These are phyloP conservation scores for Isatis tinctoria DNA, from an alignment of 345 rosid genomes.

Conservation along the genomic window DNA sequence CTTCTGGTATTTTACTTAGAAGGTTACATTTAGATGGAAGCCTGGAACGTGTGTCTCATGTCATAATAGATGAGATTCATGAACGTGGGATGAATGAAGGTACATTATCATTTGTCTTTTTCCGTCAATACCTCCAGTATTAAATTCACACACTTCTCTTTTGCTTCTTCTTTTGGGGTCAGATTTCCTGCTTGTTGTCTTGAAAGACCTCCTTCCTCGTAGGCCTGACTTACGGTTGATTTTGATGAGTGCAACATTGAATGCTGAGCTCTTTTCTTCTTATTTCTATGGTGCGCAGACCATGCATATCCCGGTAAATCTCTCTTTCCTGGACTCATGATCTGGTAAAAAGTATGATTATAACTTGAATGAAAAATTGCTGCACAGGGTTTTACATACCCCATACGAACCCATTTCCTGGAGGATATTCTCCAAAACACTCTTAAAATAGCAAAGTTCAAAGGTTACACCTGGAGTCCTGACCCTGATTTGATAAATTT, in stretches of 20 bases:
- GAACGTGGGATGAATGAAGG: too few species aligned
- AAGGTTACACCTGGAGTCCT: too few species aligned
- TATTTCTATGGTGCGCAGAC: constrained; percentile 68
- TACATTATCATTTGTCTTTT: not conserved
- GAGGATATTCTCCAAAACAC: constrained; percentile 80
- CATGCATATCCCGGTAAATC: not conserved
- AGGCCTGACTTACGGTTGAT: constrained; percentile 90
- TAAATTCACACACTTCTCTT: constrained; percentile 14
- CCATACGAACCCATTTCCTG: constrained; percentile 81
- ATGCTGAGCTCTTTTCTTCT: constrained; percentile 87
- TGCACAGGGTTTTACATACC: constrained; percentile 87
- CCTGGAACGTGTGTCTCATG: constrained; percentile 89
- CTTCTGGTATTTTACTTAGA: constrained; percentile 90
- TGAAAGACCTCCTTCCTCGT: constrained; percentile 82
- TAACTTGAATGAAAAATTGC: not conserved
- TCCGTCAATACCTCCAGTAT: too few species aligned
- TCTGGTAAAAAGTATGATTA: too few species aligned
- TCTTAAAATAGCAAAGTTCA: too few species aligned
- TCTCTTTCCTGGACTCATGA: not conserved
- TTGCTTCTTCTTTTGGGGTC: constrained; percentile 22
- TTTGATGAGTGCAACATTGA: constrained; percentile 95
- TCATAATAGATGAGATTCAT: constrained; percentile 94
- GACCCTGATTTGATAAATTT: too few species aligned
- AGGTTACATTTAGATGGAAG: constrained; percentile 83
- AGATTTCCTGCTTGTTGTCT: constrained; percentile 95